Conservation (phyloP, 2,329 filamentous ascomycete genomes). For the Magnaporthiopsis poae region DNA sequence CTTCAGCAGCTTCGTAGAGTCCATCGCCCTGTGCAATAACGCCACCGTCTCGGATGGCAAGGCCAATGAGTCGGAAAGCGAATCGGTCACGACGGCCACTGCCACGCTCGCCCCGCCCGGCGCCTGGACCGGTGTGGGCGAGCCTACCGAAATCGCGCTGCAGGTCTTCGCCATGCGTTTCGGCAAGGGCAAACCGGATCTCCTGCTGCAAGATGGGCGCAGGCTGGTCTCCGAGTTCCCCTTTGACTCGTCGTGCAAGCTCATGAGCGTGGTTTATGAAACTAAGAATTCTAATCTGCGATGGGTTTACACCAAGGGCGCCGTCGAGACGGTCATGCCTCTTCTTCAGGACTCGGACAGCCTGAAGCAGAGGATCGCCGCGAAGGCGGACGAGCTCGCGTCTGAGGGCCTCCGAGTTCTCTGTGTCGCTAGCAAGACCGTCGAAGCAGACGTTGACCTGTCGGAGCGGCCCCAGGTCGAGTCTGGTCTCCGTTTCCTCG, state of each 20-base stretch:
- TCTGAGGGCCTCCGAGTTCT: slow-evolving; percentile 58
- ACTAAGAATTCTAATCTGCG: not conserved
- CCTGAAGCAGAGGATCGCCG: slow-evolving; percentile 35
- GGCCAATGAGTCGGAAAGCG: slow-evolving; percentile 9
- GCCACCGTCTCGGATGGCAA: slow-evolving; percentile 38
- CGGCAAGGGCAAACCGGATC: slow-evolving; percentile 39
- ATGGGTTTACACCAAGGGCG: slow-evolving; percentile 40
- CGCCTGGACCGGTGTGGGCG: slow-evolving; percentile 51
- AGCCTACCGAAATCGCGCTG: slow-evolving; percentile 61
- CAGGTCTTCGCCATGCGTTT: slow-evolving; percentile 59
- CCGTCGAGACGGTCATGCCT: slow-evolving; percentile 47
- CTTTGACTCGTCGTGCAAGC: slow-evolving; percentile 56
- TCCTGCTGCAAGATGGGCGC: slow-evolving; percentile 23
- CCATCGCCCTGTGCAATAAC: slow-evolving; percentile 55
- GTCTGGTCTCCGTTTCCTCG: slow-evolving; percentile 51
- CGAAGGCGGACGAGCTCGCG: slow-evolving; percentile 46
- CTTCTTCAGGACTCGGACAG: slow-evolving; percentile 38
- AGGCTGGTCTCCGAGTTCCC: slow-evolving; percentile 42
- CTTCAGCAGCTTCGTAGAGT: slow-evolving; percentile 40
- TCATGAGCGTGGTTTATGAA: slow-evolving; percentile 48
- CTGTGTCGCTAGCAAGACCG: slow-evolving; percentile 48
- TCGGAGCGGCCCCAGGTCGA: slow-evolving; percentile 41
- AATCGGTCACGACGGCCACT: slow-evolving; percentile 30
- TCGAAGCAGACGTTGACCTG: slow-evolving; percentile 20
- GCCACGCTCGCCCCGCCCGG: slow-evolving; percentile 35